phyloP scores from a whole-genome alignment of 164 flowering plant species.

The Nymphaea thermarum region DNA sequence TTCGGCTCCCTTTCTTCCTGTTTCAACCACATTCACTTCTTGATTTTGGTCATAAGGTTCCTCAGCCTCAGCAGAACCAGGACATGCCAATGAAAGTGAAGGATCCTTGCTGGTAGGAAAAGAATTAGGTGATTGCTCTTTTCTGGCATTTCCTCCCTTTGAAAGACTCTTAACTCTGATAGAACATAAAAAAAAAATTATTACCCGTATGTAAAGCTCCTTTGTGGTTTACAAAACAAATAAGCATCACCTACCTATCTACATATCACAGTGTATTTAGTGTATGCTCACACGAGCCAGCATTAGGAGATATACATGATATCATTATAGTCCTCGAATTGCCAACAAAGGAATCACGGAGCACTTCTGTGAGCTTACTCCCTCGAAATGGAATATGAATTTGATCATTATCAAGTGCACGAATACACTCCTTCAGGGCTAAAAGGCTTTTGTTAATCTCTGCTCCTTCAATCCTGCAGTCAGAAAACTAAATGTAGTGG shows the following conservation, averaged over 20 bases:
- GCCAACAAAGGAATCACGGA: conserved; percentile 91
- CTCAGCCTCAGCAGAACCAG: conserved; percentile 32
- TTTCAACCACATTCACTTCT: conserved; percentile 43
- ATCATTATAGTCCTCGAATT: conserved; percentile 94
- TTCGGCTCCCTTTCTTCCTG: conserved; percentile 35
- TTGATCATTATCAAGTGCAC: conserved; percentile 94
- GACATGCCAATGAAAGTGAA: conserved; percentile 30
- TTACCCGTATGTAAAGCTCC: background rate
- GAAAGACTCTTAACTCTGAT: conserved; percentile 87
- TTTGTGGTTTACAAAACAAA: background rate
- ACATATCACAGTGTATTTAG: conserved; percentile 92
- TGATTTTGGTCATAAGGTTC: conserved; percentile 38
- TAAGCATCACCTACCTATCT: conserved; percentile 46
- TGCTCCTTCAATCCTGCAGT: conserved; percentile 88
- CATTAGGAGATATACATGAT: conserved; percentile 85
- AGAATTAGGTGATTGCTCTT: conserved; percentile 31
- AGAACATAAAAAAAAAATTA: background rate
- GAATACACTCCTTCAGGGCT: conserved; percentile 86
- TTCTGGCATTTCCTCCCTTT: conserved; percentile 54
- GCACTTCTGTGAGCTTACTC: conserved; percentile 88
- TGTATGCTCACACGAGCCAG: conserved; percentile 92
- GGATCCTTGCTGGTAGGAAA: conserved; percentile 39
- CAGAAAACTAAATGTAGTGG: conserved; percentile 1
- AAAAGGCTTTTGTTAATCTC: conserved; percentile 92
- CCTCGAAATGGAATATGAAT: conserved; percentile 95